Evolutionary conservation across 148 eudicot genomes (phyloP).

Genomic region (Nepenthes mirabilis): DNA sequence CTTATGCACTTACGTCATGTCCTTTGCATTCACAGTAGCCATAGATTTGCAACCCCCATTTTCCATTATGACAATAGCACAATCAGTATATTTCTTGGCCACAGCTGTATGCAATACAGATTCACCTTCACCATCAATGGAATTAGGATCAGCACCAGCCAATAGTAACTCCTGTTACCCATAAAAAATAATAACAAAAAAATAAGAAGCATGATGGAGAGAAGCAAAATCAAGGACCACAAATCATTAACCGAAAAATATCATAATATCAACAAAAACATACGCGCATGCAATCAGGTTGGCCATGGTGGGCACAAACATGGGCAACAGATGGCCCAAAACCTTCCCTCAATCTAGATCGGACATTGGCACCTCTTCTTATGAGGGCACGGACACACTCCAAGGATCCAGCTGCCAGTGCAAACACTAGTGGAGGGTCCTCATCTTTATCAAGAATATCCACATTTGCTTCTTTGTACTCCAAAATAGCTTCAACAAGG

Average conservation of each 20-base stretch:
- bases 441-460: conserved; percentile 92
- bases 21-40: conserved; percentile 63
- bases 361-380: conserved; percentile 60
- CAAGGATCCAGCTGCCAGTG: conserved; percentile 94
- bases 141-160: conserved; percentile 99
- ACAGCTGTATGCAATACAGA: conserved; percentile 90
- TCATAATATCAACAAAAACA: conserved; percentile 13
- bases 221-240: background rate
- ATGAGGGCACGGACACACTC: conserved; percentile 92
- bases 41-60: conserved; percentile 89
- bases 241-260: conserved; percentile 1
- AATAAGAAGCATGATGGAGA: background rate
- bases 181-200: conserved; percentile 10
- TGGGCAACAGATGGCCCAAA: conserved; percentile 91
- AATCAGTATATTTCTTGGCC: conserved; percentile 80
- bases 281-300: conserved; percentile 97
- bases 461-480: conserved; percentile 66
- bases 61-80: conserved; percentile 87
- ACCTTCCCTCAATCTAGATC: conserved; percentile 74
- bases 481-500: conserved; percentile 78
- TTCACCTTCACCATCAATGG: conserved; percentile 97
- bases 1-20: conserved; percentile 61
- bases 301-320: conserved; percentile 97
- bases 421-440: conserved; percentile 95
- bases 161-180: conserved; percentile 68